These are phyloP conservation scores for Curvularia hawaiiensis DNA, from an alignment of 2,329 filamentous ascomycete species.

Conservation along the genomic window DNA sequence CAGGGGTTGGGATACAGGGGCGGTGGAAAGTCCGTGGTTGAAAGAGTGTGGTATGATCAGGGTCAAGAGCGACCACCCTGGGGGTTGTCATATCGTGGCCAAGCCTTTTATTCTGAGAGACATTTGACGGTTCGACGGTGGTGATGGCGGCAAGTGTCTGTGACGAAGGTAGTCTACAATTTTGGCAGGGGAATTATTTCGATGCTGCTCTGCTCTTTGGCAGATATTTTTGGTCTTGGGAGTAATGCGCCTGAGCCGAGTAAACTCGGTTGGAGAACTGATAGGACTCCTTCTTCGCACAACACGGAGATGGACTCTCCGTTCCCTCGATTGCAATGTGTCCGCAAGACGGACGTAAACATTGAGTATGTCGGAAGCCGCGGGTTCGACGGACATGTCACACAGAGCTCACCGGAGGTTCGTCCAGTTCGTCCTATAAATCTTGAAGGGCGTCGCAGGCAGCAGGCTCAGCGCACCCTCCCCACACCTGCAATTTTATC, in stretches of 20 bases:
- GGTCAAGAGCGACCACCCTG: conserved; percentile 14
- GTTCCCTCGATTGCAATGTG: not conserved
- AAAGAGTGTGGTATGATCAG: conserved; percentile 24
- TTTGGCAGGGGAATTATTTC: not conserved
- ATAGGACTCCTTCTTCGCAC: not conserved
- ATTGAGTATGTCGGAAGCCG: not conserved
- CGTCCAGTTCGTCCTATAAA: not conserved
- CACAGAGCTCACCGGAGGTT: not conserved
- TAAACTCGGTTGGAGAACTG: not conserved
- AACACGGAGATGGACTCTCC: not conserved
- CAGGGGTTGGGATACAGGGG: not conserved
- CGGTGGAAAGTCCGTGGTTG: conserved; percentile 17
- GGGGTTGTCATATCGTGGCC: conserved; percentile 20
- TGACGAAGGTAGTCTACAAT: not conserved
- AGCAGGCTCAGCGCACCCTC: conserved; percentile 19
- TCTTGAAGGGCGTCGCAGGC: not conserved
- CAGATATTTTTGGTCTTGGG: not conserved
- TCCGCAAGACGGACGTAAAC: not conserved
- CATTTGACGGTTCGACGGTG: not conserved
- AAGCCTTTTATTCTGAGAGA: conserved; percentile 3
- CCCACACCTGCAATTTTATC: conserved; percentile 50
- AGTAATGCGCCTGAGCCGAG: not conserved
- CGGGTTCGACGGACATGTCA: not conserved
- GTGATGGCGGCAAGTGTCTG: not conserved
- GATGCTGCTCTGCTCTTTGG: not conserved